phyloP scores from a whole-genome alignment of 2,329 filamentous ascomycete genomes.

The Penicillium olsonii region DNA sequence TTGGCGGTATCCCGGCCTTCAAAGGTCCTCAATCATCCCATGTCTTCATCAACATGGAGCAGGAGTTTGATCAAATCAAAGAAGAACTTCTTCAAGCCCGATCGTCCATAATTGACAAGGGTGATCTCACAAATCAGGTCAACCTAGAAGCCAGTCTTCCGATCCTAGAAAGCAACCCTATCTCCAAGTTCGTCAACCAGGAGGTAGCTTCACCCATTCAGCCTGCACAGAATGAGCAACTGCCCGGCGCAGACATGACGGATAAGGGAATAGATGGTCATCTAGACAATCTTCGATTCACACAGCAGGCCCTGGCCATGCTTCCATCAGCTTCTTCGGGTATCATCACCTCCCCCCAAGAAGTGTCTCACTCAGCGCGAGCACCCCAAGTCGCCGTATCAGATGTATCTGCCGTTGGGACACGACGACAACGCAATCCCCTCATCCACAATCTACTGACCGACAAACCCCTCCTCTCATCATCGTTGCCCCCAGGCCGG shows the following conservation, averaged over 20 bases:
- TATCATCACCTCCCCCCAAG: constrained; percentile 81
- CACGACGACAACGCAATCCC: constrained; percentile 71
- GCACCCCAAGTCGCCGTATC: constrained; percentile 26
- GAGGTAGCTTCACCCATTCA: constrained; percentile 26
- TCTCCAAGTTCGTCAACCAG: constrained; percentile 45
- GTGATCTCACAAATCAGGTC: constrained; percentile 19
- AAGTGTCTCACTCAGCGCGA: constrained; percentile 67
- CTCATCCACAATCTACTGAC: constrained; percentile 95
- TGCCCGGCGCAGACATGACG: constrained; percentile 12
- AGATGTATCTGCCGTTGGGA: constrained; percentile 52
- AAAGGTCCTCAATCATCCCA: constrained; percentile 64
- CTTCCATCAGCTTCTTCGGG: constrained; percentile 84
- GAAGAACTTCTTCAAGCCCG: constrained; percentile 55
- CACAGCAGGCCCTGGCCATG: constrained; percentile 69
- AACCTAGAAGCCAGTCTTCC: constrained; percentile 16
- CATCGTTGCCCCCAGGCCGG: constrained; percentile 77
- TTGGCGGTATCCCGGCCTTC: constrained; percentile 78
- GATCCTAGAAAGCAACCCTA: constrained; percentile 41
- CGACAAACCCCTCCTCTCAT: constrained; percentile 89
- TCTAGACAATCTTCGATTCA: constrained; percentile 72
- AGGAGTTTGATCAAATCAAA: constrained; percentile 75
- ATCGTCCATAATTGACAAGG: constrained; percentile 15
- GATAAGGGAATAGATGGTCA: constrained; percentile 47
- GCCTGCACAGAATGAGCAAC: constrained; percentile 14
- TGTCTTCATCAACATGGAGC: constrained; percentile 89